Base-by-base conservation (phyloP, 257 asterid genomes). In the Mitragyna speciosa region DNA sequence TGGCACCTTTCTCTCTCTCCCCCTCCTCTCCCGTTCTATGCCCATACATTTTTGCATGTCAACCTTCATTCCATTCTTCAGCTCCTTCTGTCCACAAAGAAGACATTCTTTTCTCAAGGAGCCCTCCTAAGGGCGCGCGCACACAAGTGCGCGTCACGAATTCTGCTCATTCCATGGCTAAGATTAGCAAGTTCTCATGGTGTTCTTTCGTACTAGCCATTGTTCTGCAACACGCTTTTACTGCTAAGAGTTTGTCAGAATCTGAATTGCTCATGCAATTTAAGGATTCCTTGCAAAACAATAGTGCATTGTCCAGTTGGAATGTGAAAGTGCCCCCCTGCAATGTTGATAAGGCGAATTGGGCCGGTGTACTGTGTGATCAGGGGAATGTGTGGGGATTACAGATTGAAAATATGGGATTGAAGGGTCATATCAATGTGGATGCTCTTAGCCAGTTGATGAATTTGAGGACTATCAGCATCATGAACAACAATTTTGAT, bases 331-430 rank as follows among this genome's bases (percentile, higher is more conserved):
- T 20, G 10, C 75, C 85, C 6, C 88, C 90, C 2, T 91, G 96
- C 72, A 24, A 74, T 11, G 88, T 83, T 9, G 82, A 81, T 12
- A 36, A 78, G 8, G 78, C 20, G 17, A 83, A 82, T 4, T 91
- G 96, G 96, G 43, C 33, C 0, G 90, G 90, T 4, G 78, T 91
- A 8, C 61, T 87, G 30, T 91, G 96, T 26, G 89, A 84, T 14
- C 66, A 75, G 6, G 98, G 96, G 7, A 56, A 26, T 10, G 87
- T 96, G 0, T 86, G 86, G 89, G 97, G 97, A 7, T 83, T 96
- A 31, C 85, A 86, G 84, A 89, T 94, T 26, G 92, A 92, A 75
- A 83, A 83, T 45, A 79, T 92, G 91, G 97, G 94, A 11, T 72
- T 96, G 64, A 83, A 47, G 24, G 99, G 99, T 22, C 30, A 12